phyloP scores from a whole-genome alignment of 1,284 basidiomycete species.

The Erythrobasidium hasegawianum region DNA sequence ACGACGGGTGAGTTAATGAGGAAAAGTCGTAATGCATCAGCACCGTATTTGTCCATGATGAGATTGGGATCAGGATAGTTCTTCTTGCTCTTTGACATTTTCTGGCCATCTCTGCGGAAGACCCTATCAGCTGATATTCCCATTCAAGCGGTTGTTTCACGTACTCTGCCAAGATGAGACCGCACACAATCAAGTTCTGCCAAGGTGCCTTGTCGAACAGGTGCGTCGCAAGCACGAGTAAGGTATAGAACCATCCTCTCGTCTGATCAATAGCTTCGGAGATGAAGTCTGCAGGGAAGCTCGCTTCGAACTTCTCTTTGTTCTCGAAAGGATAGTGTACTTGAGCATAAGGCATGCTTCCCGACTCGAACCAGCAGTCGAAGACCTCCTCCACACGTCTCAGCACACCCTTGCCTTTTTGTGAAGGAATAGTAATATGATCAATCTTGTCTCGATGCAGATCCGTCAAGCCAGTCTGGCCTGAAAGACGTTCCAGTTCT shows the following conservation, averaged over 20 bases:
- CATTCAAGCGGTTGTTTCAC: slow-evolving; percentile 43
- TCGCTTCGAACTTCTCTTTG: slow-evolving; percentile 71
- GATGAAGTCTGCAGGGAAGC: slow-evolving; percentile 96
- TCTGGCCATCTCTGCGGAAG: slow-evolving; percentile 81
- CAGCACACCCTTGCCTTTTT: slow-evolving; percentile 79
- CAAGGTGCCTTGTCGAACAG: slow-evolving; percentile 90
- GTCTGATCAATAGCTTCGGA: slow-evolving; percentile 75
- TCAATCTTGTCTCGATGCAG: slow-evolving; percentile 93
- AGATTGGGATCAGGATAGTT: slow-evolving; percentile 98
- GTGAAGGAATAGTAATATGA: slow-evolving; percentile 91
- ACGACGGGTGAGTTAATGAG: slow-evolving; percentile 99
- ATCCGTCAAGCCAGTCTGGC: slow-evolving; percentile 80
- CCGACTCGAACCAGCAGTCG: slow-evolving; percentile 99
- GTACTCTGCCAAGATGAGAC: slow-evolving; percentile 88
- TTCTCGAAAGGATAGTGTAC: slow-evolving; percentile 98
- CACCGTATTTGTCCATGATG: slow-evolving; percentile 87
- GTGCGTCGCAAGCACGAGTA: slow-evolving; percentile 91
- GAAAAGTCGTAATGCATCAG: slow-evolving; percentile 97
- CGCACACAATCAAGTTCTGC: slow-evolving; percentile 97
- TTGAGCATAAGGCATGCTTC: slow-evolving; percentile 99
- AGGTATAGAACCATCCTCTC: slow-evolving; percentile 95
- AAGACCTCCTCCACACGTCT: slow-evolving; percentile 95
- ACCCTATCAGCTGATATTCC: slow-evolving; percentile 4
- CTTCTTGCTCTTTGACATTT: slow-evolving; percentile 98
- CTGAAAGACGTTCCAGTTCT: slow-evolving; percentile 83